Evolutionary conservation across 345 rosid species (phyloP).

Genomic region (Limnanthes douglasii): DNA sequence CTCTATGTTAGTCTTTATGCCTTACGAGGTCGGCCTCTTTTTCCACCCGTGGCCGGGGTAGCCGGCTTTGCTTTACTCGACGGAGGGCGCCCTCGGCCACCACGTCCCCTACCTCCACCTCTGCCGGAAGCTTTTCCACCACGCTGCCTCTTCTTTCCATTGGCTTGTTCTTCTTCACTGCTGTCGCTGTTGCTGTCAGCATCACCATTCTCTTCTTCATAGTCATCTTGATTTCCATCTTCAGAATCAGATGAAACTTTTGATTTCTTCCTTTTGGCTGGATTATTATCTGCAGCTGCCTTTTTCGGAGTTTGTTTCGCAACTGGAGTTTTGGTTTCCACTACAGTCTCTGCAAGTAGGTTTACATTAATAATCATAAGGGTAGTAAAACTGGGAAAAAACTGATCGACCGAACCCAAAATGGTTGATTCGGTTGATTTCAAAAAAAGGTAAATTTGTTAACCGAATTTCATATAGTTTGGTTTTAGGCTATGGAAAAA

Average conservation of each 20-base stretch:
- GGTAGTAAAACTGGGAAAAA: too few relatives aligned
- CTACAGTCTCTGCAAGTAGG: slow-evolving; percentile 23
- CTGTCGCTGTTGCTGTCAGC: slow-evolving; percentile 31
- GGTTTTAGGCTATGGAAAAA: too few relatives aligned
- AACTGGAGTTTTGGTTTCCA: slow-evolving; percentile 22
- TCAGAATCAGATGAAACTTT: slow-evolving; percentile 48
- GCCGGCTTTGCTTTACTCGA: slow-evolving; percentile 20
- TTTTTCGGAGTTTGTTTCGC: slow-evolving; percentile 26
- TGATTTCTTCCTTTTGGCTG: slow-evolving; percentile 44
- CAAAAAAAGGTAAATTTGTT: too few relatives aligned
- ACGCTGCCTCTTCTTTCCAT: slow-evolving; percentile 36
- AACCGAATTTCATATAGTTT: too few relatives aligned
- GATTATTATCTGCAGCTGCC: slow-evolving; percentile 20
- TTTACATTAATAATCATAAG: too few relatives aligned
- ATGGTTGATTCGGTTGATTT: too few relatives aligned
- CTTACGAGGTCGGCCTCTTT: slow-evolving; percentile 74
- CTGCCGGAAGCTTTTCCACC: slow-evolving; percentile 27
- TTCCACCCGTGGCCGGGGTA: slow-evolving; percentile 30
- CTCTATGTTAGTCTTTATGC: slow-evolving; percentile 14
- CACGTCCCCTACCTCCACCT: slow-evolving; percentile 37
- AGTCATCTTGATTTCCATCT: slow-evolving; percentile 18
- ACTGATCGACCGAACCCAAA: too few relatives aligned
- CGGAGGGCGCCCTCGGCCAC: slow-evolving; percentile 23
- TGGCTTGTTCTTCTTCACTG: slow-evolving; percentile 31
- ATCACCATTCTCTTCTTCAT: slow-evolving; percentile 29